A percentile compares a stretch with the other conserved stretches of the same genome.
These are phyloP conservation scores for Helminthosporium solani DNA, from an alignment of 2,329 filamentous ascomycete genomes.

Conservation along the genomic window DNA sequence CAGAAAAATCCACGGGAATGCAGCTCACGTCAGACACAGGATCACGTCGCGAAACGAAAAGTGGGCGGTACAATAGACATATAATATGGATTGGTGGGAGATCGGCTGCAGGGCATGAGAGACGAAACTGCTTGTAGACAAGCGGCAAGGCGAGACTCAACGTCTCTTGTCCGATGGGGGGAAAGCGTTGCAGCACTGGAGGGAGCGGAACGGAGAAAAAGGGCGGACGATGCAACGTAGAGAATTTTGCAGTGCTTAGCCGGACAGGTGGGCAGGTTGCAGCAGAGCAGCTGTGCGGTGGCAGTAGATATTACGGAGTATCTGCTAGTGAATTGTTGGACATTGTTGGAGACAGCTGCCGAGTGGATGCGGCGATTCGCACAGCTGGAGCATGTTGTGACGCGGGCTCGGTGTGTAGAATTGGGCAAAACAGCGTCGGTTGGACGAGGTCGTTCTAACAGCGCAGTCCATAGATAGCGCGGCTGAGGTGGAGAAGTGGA, in stretches of 20 bases:
- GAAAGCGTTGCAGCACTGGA: neutral
- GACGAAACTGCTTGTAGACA: conserved; percentile 17
- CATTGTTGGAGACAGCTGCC: conserved; percentile 19
- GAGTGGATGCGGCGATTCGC: conserved; percentile 23
- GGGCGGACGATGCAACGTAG: neutral
- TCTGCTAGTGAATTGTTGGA: neutral
- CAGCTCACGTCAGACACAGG: conserved; percentile 4
- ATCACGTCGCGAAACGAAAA: conserved; percentile 23
- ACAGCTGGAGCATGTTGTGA: conserved; percentile 9
- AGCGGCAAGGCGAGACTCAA: conserved; percentile 20
- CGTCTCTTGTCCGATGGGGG: neutral
- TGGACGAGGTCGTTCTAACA: conserved; percentile 6
- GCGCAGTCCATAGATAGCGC: conserved; percentile 15
- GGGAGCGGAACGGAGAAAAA: neutral
- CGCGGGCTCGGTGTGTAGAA: conserved; percentile 10
- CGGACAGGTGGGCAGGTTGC: conserved; percentile 19
- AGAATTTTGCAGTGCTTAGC: conserved; percentile 1
- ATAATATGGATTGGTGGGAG: conserved; percentile 38
- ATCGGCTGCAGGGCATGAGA: conserved; percentile 26
- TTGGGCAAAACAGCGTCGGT: conserved; percentile 13
- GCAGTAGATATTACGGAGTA: no score
- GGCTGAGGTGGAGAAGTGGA: conserved; percentile 4
- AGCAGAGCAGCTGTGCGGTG: conserved; percentile 4
- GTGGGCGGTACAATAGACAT: no score
- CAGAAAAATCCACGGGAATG: neutral